Conservation (phyloP, 345 rosid species). For the Cardamine chenopodiifolia region DNA sequence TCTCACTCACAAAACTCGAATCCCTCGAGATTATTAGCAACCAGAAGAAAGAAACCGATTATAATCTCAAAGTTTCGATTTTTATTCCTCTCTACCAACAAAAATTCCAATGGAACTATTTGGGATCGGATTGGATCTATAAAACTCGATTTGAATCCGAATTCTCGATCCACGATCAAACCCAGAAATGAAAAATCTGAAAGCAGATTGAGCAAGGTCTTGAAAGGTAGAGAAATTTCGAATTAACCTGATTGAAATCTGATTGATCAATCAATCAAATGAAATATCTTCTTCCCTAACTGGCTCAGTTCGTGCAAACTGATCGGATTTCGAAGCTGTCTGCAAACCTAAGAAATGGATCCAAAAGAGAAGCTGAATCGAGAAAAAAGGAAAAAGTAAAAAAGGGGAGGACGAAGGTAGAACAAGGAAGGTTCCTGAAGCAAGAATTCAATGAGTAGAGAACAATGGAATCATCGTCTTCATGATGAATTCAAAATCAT, state of each 20-base stretch:
- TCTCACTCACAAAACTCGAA: conserved; percentile 53
- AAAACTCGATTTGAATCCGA: background rate
- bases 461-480: conserved; percentile 12
- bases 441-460: background rate
- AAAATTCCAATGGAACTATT: background rate
- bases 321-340: background rate
- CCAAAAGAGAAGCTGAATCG: conserved; percentile 21
- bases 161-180: conserved; percentile 31
- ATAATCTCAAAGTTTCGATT: background rate
- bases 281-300: background rate
- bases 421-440: conserved; percentile 3
- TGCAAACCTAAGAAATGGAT: background rate
- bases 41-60: background rate
- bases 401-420: background rate
- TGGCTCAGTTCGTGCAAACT: background rate
- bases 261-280: conserved; percentile 3
- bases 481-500: conserved; percentile 25
- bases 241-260: conserved; percentile 30
- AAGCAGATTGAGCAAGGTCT: conserved; percentile 14
- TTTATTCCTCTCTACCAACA: background rate
- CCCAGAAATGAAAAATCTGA: background rate
- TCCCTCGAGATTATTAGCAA: conserved; percentile 30
- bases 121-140: background rate
- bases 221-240: background rate
- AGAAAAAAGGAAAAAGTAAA: background rate